Evolutionary conservation across 768 basidiomycete species (phyloP), one percentile per base, ranked within the genome.

Genomic region (Roridomyces roridus): DNA sequence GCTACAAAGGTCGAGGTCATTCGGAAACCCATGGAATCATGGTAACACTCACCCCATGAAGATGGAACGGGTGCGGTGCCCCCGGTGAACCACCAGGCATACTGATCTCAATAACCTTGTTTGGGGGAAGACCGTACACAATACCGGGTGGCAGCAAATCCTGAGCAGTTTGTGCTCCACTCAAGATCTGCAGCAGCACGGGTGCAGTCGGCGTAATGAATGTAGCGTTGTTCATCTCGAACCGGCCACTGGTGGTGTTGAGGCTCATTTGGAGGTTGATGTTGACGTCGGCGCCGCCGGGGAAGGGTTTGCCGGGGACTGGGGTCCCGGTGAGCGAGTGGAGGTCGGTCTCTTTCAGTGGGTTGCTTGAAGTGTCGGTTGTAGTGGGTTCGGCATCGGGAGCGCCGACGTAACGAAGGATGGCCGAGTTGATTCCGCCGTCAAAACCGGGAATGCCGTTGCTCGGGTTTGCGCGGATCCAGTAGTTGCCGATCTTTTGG

Each of bases 401-500:
- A 0, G 73, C 77, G n/a, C 75, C 72, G 15, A 39, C 46, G 59
- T 80, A 80, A n/a, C 76, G 72, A 14, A 80, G 57, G 43, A 79
- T 79, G 2, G 78, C 79, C 9, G 74, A 75, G 60, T 76, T 80
- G 15, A 72, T 60, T 11, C 76, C 80, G 21, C 68, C 72, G 6
- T 2, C 39, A 47, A 71, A 73, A 11, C 51, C 54, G 6, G 50
- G 20, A 7, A n/a, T 55, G 3, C 54, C 34, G 2, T 28, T 40
- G 31, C 42, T 36, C 17, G 60, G 20, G 3, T n/a, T 24, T 6
- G 68, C 66, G 28, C 67, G 72, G 26, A 78, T 62, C 70, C 79
- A 80, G 62, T 81, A 81, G 63, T 79, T 80, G 12, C 48, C 65
- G 11, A 79, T 62, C 0, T 64, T 46, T 57, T 79, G 75, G 55